Conservation (phyloP, 2,329 filamentous ascomycete species). For the Aspergillus awamori region DNA sequence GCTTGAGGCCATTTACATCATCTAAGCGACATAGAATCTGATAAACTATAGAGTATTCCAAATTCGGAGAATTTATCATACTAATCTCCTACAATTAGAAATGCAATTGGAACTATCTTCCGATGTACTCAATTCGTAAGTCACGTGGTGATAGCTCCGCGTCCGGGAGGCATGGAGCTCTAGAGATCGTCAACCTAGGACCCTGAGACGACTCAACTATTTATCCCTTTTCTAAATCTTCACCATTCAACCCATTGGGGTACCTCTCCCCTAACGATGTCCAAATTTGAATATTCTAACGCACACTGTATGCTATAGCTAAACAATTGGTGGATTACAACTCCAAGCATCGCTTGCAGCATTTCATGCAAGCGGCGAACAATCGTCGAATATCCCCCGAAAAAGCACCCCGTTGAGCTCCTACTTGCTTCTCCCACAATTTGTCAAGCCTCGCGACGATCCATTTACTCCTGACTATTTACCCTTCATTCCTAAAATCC, state of each 20-base stretch:
- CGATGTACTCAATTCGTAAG: background rate
- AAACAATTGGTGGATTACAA: background rate
- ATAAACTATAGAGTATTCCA: no score
- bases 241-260: background rate
- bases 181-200: background rate
- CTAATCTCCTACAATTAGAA: no score
- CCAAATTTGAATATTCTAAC: background rate
- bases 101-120: background rate
- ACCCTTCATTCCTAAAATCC: no score
- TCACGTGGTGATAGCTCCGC: constrained; percentile 9
- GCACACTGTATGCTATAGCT: background rate
- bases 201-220: background rate
- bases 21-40: no score
- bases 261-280: background rate
- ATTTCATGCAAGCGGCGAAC: background rate
- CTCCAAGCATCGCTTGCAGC: background rate
- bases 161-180: constrained; percentile 2
- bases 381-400: background rate
- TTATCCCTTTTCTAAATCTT: background rate
- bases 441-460: background rate
- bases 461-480: background rate
- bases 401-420: background rate
- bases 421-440: background rate
- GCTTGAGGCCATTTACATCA: no score
- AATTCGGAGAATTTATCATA: no score